Evolutionary conservation across 176 grass and related monocot species (phyloP).

Genomic region (Ananas comosus): DNA sequence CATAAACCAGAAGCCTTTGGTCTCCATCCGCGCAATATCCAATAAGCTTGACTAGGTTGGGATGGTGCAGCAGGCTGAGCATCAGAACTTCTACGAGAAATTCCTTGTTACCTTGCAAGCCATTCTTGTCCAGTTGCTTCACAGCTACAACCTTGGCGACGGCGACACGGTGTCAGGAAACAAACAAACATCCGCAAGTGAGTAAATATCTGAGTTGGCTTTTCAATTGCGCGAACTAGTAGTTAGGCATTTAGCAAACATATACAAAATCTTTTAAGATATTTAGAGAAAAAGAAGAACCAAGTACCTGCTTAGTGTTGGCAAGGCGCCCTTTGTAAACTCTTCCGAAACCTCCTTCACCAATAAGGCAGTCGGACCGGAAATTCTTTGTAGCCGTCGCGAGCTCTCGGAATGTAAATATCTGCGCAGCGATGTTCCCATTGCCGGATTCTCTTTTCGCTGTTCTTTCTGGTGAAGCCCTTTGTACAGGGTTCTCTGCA

Average conservation of each 20-base stretch:
- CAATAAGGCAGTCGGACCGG: conserved; percentile 43
- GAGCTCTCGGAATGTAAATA: conserved; percentile 77
- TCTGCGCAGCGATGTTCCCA: conserved; percentile 32
- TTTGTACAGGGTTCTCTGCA: conserved; percentile 27
- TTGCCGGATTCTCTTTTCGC: conserved; percentile 23
- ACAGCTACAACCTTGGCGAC: conserved; percentile 62
- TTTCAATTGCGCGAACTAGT: too few species aligned
- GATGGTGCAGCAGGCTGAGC: conserved; percentile 75
- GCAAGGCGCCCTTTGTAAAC: conserved; percentile 73
- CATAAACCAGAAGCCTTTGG: conserved; percentile 83
- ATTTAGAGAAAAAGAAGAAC: background rate
- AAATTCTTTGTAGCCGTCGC: conserved; percentile 67
- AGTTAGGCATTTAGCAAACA: background rate
- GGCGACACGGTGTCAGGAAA: background rate
- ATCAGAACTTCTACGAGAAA: conserved; percentile 80
- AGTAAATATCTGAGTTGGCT: too few species aligned
- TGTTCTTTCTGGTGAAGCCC: conserved; percentile 23
- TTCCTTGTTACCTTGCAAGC: conserved; percentile 68
- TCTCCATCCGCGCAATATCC: conserved; percentile 84
- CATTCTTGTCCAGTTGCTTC: conserved; percentile 76
- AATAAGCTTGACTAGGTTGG: conserved; percentile 75
- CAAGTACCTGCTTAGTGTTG: conserved; percentile 53
- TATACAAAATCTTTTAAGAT: background rate
- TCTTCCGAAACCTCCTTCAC: conserved; percentile 87
- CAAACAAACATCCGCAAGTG: background rate